phyloP scores from a whole-genome alignment of 768 basidiomycete species.

The Russula griseocarnosa region DNA sequence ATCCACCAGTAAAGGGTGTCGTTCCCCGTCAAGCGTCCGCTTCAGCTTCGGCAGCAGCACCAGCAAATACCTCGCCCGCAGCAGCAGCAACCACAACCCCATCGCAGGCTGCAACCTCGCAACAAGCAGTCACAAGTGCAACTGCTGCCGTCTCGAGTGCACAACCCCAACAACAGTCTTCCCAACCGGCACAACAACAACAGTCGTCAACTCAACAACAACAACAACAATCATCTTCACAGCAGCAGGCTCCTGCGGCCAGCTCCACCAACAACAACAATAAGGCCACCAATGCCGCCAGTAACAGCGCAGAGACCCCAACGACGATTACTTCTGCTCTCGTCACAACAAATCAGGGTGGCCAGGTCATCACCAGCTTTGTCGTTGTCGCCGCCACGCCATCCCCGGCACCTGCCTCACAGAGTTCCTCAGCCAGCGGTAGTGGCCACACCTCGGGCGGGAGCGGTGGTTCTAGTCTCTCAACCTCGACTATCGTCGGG shows the following conservation, averaged over 20 bases:
- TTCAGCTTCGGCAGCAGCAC: neutral
- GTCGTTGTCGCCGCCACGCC: conserved; percentile 24
- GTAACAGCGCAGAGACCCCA: conserved; percentile 8
- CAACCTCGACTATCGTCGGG: conserved; percentile 72
- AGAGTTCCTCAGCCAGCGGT: conserved; percentile 27
- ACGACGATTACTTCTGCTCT: conserved; percentile 19
- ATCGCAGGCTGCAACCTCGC: neutral
- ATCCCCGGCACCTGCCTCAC: conserved; percentile 29
- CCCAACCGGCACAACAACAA: conserved; percentile 26
- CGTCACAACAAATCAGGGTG: conserved; percentile 34
- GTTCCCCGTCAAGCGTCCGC: conserved; percentile 25
- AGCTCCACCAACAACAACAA: neutral
- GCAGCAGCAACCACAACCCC: neutral
- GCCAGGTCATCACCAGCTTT: conserved; percentile 33
- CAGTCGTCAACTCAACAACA: conserved; percentile 12
- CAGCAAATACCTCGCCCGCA: neutral
- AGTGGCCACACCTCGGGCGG: conserved; percentile 16
- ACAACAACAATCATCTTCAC: conserved; percentile 9
- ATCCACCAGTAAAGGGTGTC: neutral
- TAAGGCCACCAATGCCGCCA: neutral
- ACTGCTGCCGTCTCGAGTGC: conserved; percentile 8
- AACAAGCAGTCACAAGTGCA: neutral
- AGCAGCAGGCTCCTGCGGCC: neutral
- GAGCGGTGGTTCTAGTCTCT: conserved; percentile 40
- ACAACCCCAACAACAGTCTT: conserved; percentile 8